Percentiles rank a stretch among this genome's conserved stretches.
Conservation (phyloP, 768 basidiomycete genomes). For the Collybia sp. region DNA sequence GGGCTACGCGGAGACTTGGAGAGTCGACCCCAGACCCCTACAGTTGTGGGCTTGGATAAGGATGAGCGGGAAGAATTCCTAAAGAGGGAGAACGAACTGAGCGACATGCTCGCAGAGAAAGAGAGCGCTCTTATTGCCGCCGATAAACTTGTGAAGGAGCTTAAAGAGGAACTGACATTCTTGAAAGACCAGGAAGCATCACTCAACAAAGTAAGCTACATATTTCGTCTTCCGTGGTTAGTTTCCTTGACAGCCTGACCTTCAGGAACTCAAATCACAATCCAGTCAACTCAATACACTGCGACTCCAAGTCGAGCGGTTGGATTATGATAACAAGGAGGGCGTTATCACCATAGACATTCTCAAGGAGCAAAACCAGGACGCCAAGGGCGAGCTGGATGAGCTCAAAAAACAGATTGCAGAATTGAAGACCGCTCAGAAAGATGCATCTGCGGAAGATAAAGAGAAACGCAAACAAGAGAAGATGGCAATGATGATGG, state of each 20-base stretch:
- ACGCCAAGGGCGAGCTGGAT: constrained; percentile 84
- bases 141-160: constrained; percentile 83
- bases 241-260: neutral
- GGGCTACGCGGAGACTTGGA: constrained; percentile 68
- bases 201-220: constrained; percentile 58
- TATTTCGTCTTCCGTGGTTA: constrained; percentile 1
- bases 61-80: constrained; percentile 98
- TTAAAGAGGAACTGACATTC: constrained; percentile 85
- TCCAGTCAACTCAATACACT: constrained; percentile 91
- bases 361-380: constrained; percentile 89
- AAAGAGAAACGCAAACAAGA: constrained; percentile 99
- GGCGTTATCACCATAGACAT: constrained; percentile 89
- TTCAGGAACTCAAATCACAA: constrained; percentile 90
- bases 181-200: constrained; percentile 87
- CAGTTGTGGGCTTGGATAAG: constrained; percentile 83
- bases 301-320: constrained; percentile 82
- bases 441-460: constrained; percentile 86
- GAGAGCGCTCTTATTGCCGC: constrained; percentile 77
- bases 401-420: constrained; percentile 78
- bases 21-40: constrained; percentile 90
- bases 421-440: constrained; percentile 77
- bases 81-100: constrained; percentile 93
- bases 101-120: constrained; percentile 87
- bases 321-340: constrained; percentile 97
- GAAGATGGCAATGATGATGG: constrained; percentile 99